These are phyloP conservation scores for Thielaviopsis populi DNA, from an alignment of 2,329 filamentous ascomycete species.

Conservation along the genomic window DNA sequence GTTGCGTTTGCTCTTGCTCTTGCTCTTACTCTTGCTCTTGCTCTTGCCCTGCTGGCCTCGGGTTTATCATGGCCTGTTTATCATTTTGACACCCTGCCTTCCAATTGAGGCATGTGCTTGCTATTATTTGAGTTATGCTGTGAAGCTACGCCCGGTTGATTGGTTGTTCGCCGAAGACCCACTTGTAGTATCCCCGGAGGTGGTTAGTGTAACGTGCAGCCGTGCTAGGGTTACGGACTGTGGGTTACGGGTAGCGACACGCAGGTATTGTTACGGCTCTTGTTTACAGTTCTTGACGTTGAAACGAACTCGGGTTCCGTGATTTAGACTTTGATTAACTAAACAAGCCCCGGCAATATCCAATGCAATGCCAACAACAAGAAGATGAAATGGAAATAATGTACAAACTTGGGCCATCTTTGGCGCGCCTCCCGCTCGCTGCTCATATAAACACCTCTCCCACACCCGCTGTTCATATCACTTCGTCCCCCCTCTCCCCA, in stretches of 20 bases:
- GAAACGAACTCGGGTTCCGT: not conserved
- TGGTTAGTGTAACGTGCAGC: too few species aligned
- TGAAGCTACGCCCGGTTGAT: not conserved
- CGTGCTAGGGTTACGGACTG: too few species aligned
- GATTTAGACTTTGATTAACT: not conserved
- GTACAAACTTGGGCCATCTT: not conserved
- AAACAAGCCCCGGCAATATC: not conserved
- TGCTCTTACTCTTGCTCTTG: not conserved
- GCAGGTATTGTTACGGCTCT: too few species aligned
- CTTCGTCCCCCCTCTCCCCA: too few species aligned
- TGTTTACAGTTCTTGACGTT: not conserved
- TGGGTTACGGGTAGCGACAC: too few species aligned
- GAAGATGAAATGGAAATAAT: constrained; percentile 2
- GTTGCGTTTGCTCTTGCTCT: not conserved
- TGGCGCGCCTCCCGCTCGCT: not conserved
- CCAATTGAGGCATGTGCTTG: not conserved
- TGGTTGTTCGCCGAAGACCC: too few species aligned
- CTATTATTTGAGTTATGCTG: not conserved
- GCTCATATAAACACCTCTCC: too few species aligned
- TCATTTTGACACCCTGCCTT: too few species aligned
- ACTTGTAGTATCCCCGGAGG: too few species aligned
- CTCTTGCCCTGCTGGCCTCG: not conserved
- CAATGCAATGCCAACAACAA: not conserved
- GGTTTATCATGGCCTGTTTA: too few species aligned
- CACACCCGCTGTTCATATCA: too few species aligned